These are phyloP conservation scores for Psophocarpus tetragonolobus DNA, from an alignment of 306 rosid species.

Conservation along the genomic window DNA sequence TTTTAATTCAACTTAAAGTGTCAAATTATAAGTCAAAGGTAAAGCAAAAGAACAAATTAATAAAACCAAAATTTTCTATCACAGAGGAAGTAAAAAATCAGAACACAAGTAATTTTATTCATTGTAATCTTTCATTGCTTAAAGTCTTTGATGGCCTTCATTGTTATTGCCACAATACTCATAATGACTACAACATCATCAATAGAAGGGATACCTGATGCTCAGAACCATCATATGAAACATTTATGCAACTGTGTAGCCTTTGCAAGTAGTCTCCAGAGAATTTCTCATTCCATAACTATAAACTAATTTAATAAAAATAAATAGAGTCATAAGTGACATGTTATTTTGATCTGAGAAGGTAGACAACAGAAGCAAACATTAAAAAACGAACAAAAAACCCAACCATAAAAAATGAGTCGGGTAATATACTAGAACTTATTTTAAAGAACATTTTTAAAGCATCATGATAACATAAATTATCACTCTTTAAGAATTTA, in stretches of 20 bases:
- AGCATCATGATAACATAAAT: no score
- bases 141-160: neutral
- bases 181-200: neutral
- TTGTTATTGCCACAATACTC: constrained; percentile 24
- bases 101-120: neutral
- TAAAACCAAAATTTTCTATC: neutral
- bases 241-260: constrained; percentile 86
- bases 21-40: neutral
- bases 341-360: constrained; percentile 17
- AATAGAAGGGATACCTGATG: constrained; percentile 71
- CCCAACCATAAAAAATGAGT: no score
- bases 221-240: constrained; percentile 78
- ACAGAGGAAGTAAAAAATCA: neutral
- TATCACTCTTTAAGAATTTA: no score
- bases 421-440: no score
- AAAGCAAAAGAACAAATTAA: neutral
- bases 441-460: no score
- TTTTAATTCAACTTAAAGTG: neutral
- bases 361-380: neutral
- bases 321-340: neutral
- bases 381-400: neutral
- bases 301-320: neutral
- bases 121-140: no score
- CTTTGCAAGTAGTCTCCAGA: constrained; percentile 67
- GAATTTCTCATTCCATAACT: neutral